Evolutionary conservation across 805 yeast genomes (phyloP), one percentile per base, ranked within the genome.

Genomic region (Saccharomyces eubayanus): DNA sequence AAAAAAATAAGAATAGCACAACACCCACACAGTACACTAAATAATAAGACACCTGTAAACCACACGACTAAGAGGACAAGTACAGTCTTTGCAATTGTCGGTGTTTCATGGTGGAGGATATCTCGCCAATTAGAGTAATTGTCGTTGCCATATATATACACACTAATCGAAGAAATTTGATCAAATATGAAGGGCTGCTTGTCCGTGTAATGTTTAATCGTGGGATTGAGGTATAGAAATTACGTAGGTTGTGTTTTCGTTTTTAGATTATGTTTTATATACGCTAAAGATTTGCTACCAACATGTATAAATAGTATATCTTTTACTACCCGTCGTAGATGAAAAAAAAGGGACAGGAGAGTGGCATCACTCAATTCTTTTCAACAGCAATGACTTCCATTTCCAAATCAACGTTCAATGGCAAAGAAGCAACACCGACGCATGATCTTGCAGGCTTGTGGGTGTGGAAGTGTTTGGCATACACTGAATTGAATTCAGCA

Each of bases 391-490:
- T 75, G 55, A 85, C 89, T 77, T 91, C 98, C 74, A 92, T 82
- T 77, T 92, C 98, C 59, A 75, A 78, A 56, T 81, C 86, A 57
- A 84, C 89, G 57, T 89, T 89, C 69, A 92, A 80, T 55, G 99
- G 99, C 63, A 92, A 83, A 60, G 80, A 81, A 72, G 83, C 84
- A 59, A 90, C 97, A 48, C 97, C 97, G 63, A 92, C 96, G 78
- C 97, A 92, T 2, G 97, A 87, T 80, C 98, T 87, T 40, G 98
- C 97, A 49, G 98, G 97, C 71, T 85, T 85, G 74, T 85, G 90
- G 47, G 73, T 75, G 65, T 70, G 78, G 76, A 88, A 88, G 73
- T 85, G 84, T 71, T 83, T 70, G 51, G 81, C 82, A 74, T 92
- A 92, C 51, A 87, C 94, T 60, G 77, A 79, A 75, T 92, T 92